These are phyloP conservation scores for Fusarium nisikadoi DNA, from an alignment of 2,329 filamentous ascomycete species.

Conservation along the genomic window DNA sequence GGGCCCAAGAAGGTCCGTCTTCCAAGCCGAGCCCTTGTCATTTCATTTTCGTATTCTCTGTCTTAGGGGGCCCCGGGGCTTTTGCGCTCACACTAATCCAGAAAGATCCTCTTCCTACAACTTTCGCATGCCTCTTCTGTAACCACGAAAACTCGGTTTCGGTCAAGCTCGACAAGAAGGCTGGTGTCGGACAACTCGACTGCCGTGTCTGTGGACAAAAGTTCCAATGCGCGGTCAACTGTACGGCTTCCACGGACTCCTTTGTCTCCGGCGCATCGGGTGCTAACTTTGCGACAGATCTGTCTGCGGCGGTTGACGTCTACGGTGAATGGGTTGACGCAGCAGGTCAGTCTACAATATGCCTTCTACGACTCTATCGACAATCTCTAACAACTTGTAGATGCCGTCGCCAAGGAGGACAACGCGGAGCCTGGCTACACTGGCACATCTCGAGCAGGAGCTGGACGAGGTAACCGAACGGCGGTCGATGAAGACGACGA, in stretches of 20 bases:
- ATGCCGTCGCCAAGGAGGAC: constrained; percentile 62
- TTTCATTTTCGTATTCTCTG: background rate
- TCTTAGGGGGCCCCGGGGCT: background rate
- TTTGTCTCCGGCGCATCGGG: constrained; percentile 14
- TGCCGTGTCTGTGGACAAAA: constrained; percentile 95
- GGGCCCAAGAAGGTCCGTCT: constrained; percentile 80
- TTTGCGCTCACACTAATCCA: constrained; percentile 47
- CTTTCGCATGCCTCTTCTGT: constrained; percentile 98
- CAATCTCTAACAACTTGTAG: constrained; percentile 46
- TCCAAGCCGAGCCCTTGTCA: constrained; percentile 7
- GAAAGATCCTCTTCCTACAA: constrained; percentile 78
- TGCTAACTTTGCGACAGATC: constrained; percentile 64
- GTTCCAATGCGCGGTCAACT: constrained; percentile 94
- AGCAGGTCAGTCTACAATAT: constrained; percentile 57
- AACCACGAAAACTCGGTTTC: constrained; percentile 95
- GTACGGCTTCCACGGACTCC: constrained; percentile 59
- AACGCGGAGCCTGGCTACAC: constrained; percentile 45
- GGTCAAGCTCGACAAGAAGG: constrained; percentile 94
- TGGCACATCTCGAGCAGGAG: constrained; percentile 43
- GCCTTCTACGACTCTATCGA: background rate
- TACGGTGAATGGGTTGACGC: constrained; percentile 99
- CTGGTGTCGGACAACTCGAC: constrained; percentile 82
- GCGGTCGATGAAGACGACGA: constrained; percentile 60
- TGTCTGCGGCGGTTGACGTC: constrained; percentile 91
- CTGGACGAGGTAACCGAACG: constrained; percentile 42